phyloP scores from a whole-genome alignment of 2,329 filamentous ascomycete genomes.

The Curvularia sp. region DNA sequence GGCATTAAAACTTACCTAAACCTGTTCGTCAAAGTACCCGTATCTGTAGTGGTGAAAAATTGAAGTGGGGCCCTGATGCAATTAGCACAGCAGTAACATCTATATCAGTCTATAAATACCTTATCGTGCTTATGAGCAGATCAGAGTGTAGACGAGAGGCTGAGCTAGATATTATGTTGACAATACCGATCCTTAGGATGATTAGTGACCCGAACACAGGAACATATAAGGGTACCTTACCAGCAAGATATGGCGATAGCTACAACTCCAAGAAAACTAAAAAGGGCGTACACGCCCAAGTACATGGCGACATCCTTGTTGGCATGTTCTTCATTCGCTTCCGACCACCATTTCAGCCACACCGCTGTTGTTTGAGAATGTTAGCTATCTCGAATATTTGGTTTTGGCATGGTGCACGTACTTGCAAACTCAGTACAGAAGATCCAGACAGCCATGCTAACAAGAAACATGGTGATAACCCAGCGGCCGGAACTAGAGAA shows the following conservation, averaged over 20 bases:
- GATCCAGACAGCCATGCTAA: conserved; percentile 1
- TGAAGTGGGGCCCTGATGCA: not conserved
- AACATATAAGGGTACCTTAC: not conserved
- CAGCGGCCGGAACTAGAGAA: not conserved
- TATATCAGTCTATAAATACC: not conserved
- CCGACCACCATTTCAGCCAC: conserved; percentile 8
- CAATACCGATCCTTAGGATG: not conserved
- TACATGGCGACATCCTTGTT: conserved; percentile 3
- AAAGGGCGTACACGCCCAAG: conserved; percentile 1
- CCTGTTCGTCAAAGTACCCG: not conserved
- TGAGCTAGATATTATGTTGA: not conserved
- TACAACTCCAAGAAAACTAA: conserved; percentile 2
- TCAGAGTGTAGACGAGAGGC: not conserved
- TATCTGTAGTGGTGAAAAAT: not conserved
- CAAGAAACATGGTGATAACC: not conserved
- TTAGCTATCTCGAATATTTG: not conserved
- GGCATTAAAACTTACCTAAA: not conserved
- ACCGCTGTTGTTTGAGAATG: not conserved
- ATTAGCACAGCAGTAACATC: not conserved
- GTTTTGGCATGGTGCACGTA: not conserved
- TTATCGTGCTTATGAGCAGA: not conserved
- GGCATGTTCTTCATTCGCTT: not conserved
- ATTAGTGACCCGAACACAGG: not conserved
- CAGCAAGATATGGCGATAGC: conserved; percentile 5
- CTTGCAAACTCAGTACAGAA: conserved; percentile 2